A percentile compares a stretch with the other conserved stretches of the same genome.
Conservation (phyloP, 345 rosid genomes). For the Nasturtium officinale region DNA sequence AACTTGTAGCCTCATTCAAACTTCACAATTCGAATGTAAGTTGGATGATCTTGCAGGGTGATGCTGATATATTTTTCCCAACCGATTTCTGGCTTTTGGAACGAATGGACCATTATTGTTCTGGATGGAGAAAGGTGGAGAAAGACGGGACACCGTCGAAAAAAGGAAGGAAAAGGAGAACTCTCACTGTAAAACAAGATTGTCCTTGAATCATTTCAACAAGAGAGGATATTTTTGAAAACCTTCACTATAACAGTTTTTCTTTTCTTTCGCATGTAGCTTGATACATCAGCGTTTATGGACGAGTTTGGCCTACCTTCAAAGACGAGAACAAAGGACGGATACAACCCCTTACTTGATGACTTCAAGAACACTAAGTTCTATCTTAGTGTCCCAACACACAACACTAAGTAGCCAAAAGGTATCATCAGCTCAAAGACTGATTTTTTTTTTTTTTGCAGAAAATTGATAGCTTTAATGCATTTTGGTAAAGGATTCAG, state of each 20-base stretch:
- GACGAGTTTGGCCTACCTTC: slow-evolving; percentile 90
- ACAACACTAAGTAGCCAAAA: slow-evolving; percentile 57
- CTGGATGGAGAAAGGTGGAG: slow-evolving; percentile 67
- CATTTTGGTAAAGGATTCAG: not conserved
- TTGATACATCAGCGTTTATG: slow-evolving; percentile 89
- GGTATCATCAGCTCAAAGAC: slow-evolving; percentile 25
- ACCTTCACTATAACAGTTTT: not conserved
- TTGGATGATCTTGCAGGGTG: slow-evolving; percentile 65
- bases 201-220: not conserved
- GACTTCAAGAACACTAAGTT: slow-evolving; percentile 95
- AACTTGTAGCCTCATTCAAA: not conserved
- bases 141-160: slow-evolving; percentile 55
- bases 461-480: not conserved
- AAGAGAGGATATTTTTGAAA: slow-evolving; percentile 2
- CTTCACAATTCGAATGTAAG: slow-evolving; percentile 16
- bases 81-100: slow-evolving; percentile 95
- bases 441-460: slow-evolving; percentile 31
- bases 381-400: slow-evolving; percentile 94
- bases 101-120: slow-evolving; percentile 86
- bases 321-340: slow-evolving; percentile 85
- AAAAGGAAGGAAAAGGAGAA: slow-evolving; percentile 81
- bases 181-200: slow-evolving; percentile 69
- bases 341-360: slow-evolving; percentile 90
- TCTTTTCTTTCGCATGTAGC: slow-evolving; percentile 45
- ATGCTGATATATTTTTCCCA: slow-evolving; percentile 97